Conservation (phyloP, 257 asterid species). For the Parsonsia alboflavescens region DNA sequence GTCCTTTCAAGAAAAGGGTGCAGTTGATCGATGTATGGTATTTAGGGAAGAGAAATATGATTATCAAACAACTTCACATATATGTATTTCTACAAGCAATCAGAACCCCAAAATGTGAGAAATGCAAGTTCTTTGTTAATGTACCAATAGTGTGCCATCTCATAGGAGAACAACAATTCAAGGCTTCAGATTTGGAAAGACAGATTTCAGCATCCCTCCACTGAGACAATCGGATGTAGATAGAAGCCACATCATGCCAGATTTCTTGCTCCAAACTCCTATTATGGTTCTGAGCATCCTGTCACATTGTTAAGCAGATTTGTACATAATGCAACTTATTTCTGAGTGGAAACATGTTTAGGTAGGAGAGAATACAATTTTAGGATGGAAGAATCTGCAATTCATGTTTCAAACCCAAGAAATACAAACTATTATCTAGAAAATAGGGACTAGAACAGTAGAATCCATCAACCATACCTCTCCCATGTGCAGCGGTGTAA, state of each 20-base stretch:
- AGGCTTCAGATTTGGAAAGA: slow-evolving; percentile 58
- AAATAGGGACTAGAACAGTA: background rate
- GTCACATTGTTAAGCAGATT: slow-evolving; percentile 16
- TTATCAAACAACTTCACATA: background rate
- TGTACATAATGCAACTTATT: slow-evolving; percentile 3
- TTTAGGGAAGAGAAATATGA: background rate
- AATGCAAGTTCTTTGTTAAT: slow-evolving; percentile 2
- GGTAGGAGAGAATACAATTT: background rate
- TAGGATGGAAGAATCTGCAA: background rate
- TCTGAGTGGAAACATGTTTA: background rate
- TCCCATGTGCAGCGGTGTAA: background rate
- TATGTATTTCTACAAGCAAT: background rate
- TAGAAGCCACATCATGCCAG: slow-evolving; percentile 83
- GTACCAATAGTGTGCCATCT: slow-evolving; percentile 78
- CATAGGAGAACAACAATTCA: slow-evolving; percentile 49
- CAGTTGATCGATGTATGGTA: background rate
- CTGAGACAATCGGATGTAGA: slow-evolving; percentile 57
- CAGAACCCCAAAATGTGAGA: background rate
- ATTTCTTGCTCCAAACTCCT: slow-evolving; percentile 58
- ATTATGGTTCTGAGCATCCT: slow-evolving; percentile 39
- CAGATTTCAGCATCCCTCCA: slow-evolving; percentile 89
- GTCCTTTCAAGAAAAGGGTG: background rate
- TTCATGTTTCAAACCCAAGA: background rate
- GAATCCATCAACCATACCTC: background rate
- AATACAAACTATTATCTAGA: background rate